Evolutionary conservation across 2,329 filamentous ascomycete genomes (phyloP).

Genomic region (Aspergillus fumigatiaffinis): DNA sequence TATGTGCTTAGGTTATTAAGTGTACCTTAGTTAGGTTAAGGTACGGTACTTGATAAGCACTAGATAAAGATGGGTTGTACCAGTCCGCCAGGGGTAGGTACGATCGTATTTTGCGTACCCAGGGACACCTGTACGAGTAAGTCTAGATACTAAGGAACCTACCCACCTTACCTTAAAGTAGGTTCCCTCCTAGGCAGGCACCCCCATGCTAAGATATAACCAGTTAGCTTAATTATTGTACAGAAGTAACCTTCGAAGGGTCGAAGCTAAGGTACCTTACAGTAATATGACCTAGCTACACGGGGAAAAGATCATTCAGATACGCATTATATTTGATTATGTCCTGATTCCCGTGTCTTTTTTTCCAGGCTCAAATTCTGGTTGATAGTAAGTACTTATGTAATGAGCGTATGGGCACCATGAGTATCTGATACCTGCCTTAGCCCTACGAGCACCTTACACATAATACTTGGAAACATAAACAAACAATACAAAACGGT

Average conservation of each 20-base stretch:
- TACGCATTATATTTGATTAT: neutral
- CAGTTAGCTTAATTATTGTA: neutral
- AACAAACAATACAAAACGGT: too few relatives aligned
- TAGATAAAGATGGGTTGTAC: too few relatives aligned
- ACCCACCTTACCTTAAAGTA: too few relatives aligned
- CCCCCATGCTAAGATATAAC: neutral
- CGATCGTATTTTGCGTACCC: neutral
- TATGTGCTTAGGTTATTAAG: neutral
- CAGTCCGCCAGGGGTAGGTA: neutral
- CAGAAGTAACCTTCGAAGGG: neutral
- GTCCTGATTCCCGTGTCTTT: too few relatives aligned
- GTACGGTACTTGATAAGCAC: neutral
- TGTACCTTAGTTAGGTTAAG: neutral
- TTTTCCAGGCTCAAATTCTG: too few relatives aligned
- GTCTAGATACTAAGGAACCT: too few relatives aligned
- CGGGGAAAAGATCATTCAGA: neutral
- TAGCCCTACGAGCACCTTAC: too few relatives aligned
- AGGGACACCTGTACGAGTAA: neutral
- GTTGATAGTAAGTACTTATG: too few relatives aligned
- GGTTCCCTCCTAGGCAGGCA: neutral
- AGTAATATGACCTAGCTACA: neutral
- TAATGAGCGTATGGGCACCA: too few relatives aligned
- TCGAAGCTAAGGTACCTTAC: neutral
- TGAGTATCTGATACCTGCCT: too few relatives aligned
- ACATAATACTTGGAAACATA: too few relatives aligned